These are phyloP conservation scores for Phytophthora uliginosa DNA, from an alignment of 352 stramenopile genomes.

Conservation along the genomic window DNA sequence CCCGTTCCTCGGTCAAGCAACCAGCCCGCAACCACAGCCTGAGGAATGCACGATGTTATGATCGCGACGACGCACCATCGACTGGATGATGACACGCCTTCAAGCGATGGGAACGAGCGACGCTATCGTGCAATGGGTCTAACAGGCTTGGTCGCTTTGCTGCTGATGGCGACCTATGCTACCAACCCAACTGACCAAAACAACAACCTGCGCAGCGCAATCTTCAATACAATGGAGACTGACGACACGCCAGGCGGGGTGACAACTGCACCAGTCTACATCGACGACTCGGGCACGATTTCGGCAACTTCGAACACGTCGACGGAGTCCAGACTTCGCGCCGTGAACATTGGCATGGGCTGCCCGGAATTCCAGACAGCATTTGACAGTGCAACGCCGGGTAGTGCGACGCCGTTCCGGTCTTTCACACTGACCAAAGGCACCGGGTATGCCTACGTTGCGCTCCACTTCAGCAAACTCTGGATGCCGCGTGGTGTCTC, in stretches of 20 bases:
- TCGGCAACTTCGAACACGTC: constrained; percentile 19
- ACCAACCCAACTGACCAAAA: not conserved
- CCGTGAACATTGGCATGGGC: constrained; percentile 46
- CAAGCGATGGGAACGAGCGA: not conserved
- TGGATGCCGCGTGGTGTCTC: constrained; percentile 53
- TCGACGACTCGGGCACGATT: constrained; percentile 25
- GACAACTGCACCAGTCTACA: constrained; percentile 8
- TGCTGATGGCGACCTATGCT: constrained; percentile 28
- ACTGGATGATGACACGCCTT: constrained; percentile 17
- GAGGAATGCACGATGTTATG: constrained; percentile 32
- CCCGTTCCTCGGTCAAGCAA: constrained; percentile 10
- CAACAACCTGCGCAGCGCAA: constrained; percentile 14
- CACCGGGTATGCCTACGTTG: constrained; percentile 60
- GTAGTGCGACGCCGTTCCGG: constrained; percentile 43
- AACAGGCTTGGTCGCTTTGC: constrained; percentile 23
- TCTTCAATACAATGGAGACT: constrained; percentile 17
- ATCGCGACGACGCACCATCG: constrained; percentile 27
- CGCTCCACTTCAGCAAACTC: constrained; percentile 58
- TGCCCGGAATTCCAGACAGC: constrained; percentile 62
- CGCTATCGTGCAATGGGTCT: constrained; percentile 28
- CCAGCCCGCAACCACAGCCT: not conserved
- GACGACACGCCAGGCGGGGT: not conserved
- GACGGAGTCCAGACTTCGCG: constrained; percentile 20
- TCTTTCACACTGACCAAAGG: constrained; percentile 67
- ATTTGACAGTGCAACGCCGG: constrained; percentile 51